Evolutionary conservation across 495 filamentous ascomycete species (phyloP), one percentile per base, ranked within the genome.

Genomic region (Penicillium salamii): DNA sequence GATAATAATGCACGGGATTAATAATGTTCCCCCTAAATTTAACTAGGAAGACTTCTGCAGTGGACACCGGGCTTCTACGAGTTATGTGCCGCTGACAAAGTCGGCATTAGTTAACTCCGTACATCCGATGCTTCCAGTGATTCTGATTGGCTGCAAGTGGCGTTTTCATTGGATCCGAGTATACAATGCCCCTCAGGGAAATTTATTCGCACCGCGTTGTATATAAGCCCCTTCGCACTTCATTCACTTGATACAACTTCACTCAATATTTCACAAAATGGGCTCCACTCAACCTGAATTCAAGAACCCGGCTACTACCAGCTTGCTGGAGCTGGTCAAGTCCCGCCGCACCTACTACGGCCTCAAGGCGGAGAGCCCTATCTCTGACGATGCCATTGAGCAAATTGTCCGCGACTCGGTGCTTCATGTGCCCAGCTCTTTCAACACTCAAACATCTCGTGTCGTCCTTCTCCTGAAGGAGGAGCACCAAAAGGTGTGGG

Each of bases 381-480:
- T 78, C 58, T 63, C 66, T 31, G 68, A 71, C 41, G 62, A 64
- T 28, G 55, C 57, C 58, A 68, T 71, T 46, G 55, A 71, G 52
- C 23, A 46, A 31, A 68, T 80, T 41, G 68, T 78, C 49, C 39
- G 60, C 35, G 53, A 72, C 41, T 61, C 72, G n/a, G 53, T 80
- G 36, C 71, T 74, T 18, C 66, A 73, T 46, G 63, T 70, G 3
- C 77, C 77, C 52, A 74, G 67, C 57, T 67, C 77, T 14, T 80
- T 78, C 68, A 78, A 80, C 64, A 76, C 72, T 49, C 77, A 80
- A 60, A 76, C 77, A 37, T 71, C 70, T 8, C 75, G 77, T 19
- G 46, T 72, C 9, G 68, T 76, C 11, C 59, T 80, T 3, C 59
- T 78, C 12, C 50, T 79, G 42, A 71, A 72, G 58, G 68, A 79